A percentile compares a stretch with the other conserved stretches of the same genome.
phyloP scores from a whole-genome alignment of 2,329 filamentous ascomycete genomes.

The Sporothrix curviconia region DNA sequence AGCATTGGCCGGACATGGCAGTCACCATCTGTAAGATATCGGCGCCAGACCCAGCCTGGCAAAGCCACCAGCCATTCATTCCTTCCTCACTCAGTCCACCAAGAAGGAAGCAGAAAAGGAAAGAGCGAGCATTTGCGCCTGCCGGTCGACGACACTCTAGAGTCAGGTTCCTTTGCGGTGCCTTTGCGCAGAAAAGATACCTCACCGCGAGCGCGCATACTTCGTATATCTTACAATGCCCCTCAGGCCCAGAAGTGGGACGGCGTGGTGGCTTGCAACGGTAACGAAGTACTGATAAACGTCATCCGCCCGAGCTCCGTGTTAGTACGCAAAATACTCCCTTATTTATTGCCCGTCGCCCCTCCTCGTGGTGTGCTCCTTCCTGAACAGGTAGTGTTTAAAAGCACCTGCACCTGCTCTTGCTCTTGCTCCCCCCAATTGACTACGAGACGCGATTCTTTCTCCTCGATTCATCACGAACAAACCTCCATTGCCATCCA shows the following conservation, averaged over 20 bases:
- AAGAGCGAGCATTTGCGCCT: not conserved
- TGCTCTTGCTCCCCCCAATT: not conserved
- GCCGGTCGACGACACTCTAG: too few species aligned
- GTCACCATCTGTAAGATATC: not conserved
- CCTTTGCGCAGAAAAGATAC: not conserved
- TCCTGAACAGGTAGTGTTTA: too few species aligned
- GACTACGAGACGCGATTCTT: not conserved
- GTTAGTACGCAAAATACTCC: too few species aligned
- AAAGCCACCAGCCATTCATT: not conserved
- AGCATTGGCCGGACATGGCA: not conserved
- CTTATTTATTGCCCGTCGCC: not conserved
- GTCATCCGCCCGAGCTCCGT: constrained; percentile 8
- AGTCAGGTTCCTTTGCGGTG: not conserved
- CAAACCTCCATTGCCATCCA: not conserved
- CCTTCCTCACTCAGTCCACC: constrained; percentile 5
- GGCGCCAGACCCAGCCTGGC: not conserved
- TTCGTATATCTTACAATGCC: not conserved
- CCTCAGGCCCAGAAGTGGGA: not conserved
- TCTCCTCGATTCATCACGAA: not conserved
- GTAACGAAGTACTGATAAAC: constrained; percentile 8
- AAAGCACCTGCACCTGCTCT: not conserved
- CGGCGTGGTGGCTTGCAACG: not conserved
- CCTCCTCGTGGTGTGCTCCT: not conserved
- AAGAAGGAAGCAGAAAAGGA: not conserved
- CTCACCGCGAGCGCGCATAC: too few species aligned